Conservation (phyloP, 2,329 filamentous ascomycete genomes). For the Cercospora citrullina region DNA sequence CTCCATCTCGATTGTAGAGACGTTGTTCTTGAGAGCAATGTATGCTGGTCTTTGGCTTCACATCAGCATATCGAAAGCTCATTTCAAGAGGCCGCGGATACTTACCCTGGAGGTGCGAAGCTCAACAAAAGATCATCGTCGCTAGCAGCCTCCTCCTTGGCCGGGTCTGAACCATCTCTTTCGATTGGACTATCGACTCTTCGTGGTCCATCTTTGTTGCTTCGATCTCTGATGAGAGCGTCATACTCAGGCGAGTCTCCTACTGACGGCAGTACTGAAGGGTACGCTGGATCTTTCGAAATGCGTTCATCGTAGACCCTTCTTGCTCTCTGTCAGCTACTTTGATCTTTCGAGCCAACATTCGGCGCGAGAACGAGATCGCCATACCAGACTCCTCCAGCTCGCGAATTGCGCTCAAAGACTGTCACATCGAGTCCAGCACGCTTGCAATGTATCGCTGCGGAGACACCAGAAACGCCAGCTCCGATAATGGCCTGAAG, state of each 20-base stretch:
- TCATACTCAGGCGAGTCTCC: conserved; percentile 38
- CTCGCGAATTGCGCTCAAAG: conserved; percentile 54
- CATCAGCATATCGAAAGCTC: neutral
- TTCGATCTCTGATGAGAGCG: neutral
- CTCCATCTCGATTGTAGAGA: conserved; percentile 53
- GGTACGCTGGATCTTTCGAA: conserved; percentile 52
- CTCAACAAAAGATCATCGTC: conserved; percentile 19
- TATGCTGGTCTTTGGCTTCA: conserved; percentile 47
- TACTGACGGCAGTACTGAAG: conserved; percentile 41
- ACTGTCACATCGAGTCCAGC: conserved; percentile 53
- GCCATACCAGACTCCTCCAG: conserved; percentile 59
- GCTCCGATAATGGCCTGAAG: conserved; percentile 51
- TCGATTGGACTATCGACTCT: conserved; percentile 26
- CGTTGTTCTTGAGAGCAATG: conserved; percentile 55
- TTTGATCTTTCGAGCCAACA: neutral
- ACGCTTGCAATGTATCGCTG: conserved; percentile 50
- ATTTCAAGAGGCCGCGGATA: conserved; percentile 26
- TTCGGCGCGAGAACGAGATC: neutral
- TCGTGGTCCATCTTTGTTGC: neutral
- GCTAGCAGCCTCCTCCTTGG: neutral
- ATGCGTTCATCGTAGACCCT: conserved; percentile 55
- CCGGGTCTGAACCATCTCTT: neutral
- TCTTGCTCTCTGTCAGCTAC: conserved; percentile 14
- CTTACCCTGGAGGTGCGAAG: conserved; percentile 52
- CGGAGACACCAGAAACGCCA: conserved; percentile 53